Base-by-base conservation (phyloP, 177 flowering plant species). In the Vitis hybrid region DNA sequence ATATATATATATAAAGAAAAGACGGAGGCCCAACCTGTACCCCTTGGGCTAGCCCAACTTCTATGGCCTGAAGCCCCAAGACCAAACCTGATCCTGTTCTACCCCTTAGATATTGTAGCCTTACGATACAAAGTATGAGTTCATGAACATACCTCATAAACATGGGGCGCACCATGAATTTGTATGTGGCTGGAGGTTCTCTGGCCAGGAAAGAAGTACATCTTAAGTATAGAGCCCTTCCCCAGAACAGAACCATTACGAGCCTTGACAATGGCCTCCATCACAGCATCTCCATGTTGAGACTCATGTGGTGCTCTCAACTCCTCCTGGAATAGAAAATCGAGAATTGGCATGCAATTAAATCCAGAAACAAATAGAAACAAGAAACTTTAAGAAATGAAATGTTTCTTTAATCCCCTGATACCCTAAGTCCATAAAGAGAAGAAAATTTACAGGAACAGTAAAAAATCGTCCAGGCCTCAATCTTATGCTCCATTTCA, bases 121-220 rank as follows among this genome's bases (percentile, higher is more conserved):
- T 35, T 35, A 35, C 6, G 40, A 35, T 35, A 35, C 40, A 35
- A 35, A 35, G 40, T 4, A 35, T 21, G 24, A 21, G 24, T 10
- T 59, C 60, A 62, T 54, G 19, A 62, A n/a, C 68, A 49, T 83
- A 92, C 98, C 93, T 94, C 88, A 80, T 80, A 88, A 66, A 94
- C 93, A 79, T 94, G 90, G 11, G 97, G 98, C 70, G 98, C 97
- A 77, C 97, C 98, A 78, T 82, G 93, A 64, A 94, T 91, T 73
- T 87, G 89, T 73, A 91, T 85, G 78, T 81, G 74, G 80, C 89
- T 91, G 64, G 98, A 94, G 79, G 98, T 94, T 78, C 86, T 84
- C 77, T 92, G 98, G 69, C 94, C 97, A 72, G 98, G 98, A 80
- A 90, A 94, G 81, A 94, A 94, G 75, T 94, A 92, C 97, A 87